A percentile compares a stretch with the other conserved stretches of the same genome.
Evolutionary conservation across 768 basidiomycete species (phyloP).

Genomic region (Macrolepiota fuliginosa): DNA sequence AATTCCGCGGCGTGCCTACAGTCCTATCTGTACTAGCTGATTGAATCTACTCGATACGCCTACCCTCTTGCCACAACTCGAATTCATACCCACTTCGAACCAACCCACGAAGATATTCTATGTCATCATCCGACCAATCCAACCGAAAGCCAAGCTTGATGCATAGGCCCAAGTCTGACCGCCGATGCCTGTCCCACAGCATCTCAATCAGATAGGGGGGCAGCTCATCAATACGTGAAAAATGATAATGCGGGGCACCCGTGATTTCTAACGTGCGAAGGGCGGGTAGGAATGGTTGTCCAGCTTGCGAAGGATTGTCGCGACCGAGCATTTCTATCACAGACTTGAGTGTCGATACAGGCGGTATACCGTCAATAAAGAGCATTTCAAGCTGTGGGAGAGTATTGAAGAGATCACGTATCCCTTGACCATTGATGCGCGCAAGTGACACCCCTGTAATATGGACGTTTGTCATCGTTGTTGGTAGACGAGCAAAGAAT

Average conservation of each 20-base stretch:
- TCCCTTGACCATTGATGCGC: too few relatives aligned
- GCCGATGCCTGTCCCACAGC: not conserved
- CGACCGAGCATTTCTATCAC: not conserved
- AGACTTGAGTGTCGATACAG: not conserved
- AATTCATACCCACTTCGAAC: too few relatives aligned
- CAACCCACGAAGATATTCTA: too few relatives aligned
- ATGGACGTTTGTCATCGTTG: too few relatives aligned
- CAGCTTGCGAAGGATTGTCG: not conserved
- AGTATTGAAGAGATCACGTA: not conserved
- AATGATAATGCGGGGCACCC: too few relatives aligned
- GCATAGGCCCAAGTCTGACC: not conserved
- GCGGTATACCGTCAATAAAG: not conserved
- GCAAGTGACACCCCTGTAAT: too few relatives aligned
- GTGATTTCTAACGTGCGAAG: not conserved
- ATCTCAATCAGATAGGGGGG: not conserved
- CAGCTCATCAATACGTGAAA: not conserved
- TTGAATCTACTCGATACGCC: too few relatives aligned
- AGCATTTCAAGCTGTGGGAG: not conserved
- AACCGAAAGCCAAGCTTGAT: not conserved
- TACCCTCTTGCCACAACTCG: too few relatives aligned
- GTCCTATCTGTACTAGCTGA: too few relatives aligned
- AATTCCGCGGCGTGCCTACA: too few relatives aligned
- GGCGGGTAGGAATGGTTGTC: not conserved
- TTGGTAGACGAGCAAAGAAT: too few relatives aligned
- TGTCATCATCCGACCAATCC: too few relatives aligned